Evolutionary conservation across 2,329 filamentous ascomycete genomes (phyloP).

Genomic region (Dothidotthia symphoricarpi): DNA sequence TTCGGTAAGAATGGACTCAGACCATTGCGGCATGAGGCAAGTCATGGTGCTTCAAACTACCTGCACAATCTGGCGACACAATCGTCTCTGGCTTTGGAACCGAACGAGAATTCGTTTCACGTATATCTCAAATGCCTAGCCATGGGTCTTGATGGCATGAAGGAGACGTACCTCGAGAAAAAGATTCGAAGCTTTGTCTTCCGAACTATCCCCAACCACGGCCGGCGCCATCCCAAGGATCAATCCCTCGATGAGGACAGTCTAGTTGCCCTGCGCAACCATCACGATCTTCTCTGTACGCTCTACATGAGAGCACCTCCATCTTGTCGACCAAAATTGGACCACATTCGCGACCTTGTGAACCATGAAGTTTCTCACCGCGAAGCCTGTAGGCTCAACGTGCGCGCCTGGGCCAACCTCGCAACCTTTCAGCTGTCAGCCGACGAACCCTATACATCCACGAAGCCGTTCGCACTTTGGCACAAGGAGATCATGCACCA

Average conservation of each 20-base stretch:
- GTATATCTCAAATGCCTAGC: conserved; percentile 59
- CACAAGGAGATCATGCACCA: conserved; percentile 54
- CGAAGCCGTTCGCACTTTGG: conserved; percentile 56
- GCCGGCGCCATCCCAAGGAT: conserved; percentile 60
- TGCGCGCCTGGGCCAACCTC: conserved; percentile 59
- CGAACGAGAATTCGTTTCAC: conserved; percentile 57
- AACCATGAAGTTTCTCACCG: conserved; percentile 57
- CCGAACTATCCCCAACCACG: conserved; percentile 60
- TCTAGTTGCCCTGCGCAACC: conserved; percentile 59
- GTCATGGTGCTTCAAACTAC: conserved; percentile 53
- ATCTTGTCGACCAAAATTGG: conserved; percentile 53
- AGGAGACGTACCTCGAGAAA: conserved; percentile 49
- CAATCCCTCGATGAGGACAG: conserved; percentile 53
- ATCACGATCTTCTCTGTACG: conserved; percentile 60
- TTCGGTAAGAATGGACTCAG: conserved; percentile 56
- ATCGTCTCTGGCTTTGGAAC: conserved; percentile 46
- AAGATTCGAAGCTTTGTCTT: conserved; percentile 58
- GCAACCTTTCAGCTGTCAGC: conserved; percentile 57
- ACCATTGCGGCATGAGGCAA: conserved; percentile 54
- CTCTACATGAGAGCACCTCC: conserved; percentile 59
- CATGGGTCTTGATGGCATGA: conserved; percentile 51
- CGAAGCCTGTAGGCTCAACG: conserved; percentile 59
- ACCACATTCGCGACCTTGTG: conserved; percentile 55
- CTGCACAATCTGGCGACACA: conserved; percentile 51
- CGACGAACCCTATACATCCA: conserved; percentile 46